Evolutionary conservation across 345 rosid genomes (phyloP), one percentile per base, ranked within the genome.

Genomic region (Eucalyptus decipiens): DNA sequence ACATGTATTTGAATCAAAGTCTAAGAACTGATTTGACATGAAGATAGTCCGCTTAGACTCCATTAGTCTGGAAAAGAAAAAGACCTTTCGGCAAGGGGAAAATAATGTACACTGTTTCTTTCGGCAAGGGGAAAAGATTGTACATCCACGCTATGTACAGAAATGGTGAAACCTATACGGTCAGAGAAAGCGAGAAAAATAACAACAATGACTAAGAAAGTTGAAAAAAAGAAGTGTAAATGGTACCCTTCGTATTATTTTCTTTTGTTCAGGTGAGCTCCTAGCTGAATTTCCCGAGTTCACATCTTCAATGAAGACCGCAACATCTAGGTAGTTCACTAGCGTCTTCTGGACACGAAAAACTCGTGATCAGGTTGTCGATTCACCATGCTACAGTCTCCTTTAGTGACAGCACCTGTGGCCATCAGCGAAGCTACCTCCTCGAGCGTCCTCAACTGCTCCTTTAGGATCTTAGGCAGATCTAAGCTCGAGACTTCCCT

Each of bases 341-440:
- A 86, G 65, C 81, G 65, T 89, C 88, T 87, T 87, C 95, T 92
- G 5, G 94, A 92, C 85, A 89, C 88, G 89, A 94, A 94, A 89
- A 94, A 92, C 91, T 92, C 91, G 7, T 88, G 90, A 90, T 94
- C 96, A 16, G 94, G 93, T 69, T 92, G 95, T 83, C 89, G 91
- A 60, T 94, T 94, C 76, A 87, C 90, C 24, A 90, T 88, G 76
- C 76, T 92, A 58, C 88, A 52, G 40, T 76, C 54, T 69, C 93
- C 95, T 87, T 92, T 95, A 80, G 50, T 92, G 42, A 94, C 93
- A 23, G 90, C 92, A 87, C 94, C 94, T 91, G 92, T 94, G 51
- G 95, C 91, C 95, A 95, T 92, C 9, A 88, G 88, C 86, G 91
- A 93, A 13, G 96, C 96, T 2, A 92, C 92, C 92, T 92, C 91